Evolutionary conservation across 345 rosid genomes (phyloP).

Genomic region (Gossypium australe): DNA sequence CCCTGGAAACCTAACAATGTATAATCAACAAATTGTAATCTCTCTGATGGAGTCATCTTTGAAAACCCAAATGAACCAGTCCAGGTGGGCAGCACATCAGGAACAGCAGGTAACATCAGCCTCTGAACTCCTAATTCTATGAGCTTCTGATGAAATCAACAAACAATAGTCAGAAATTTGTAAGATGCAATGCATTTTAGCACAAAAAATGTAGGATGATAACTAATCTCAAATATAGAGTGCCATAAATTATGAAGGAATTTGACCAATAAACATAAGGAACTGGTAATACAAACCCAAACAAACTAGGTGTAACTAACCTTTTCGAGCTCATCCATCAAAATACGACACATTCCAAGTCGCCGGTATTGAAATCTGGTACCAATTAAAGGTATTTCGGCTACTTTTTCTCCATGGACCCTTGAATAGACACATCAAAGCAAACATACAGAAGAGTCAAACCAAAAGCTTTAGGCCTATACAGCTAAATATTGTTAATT

Average conservation of each 20-base stretch:
- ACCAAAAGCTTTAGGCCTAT: neutral
- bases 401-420: neutral
- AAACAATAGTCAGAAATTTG: neutral
- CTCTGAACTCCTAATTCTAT: conserved; percentile 60
- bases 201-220: neutral
- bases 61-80: conserved; percentile 71
- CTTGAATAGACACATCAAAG: conserved; percentile 5
- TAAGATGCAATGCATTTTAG: neutral
- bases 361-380: conserved; percentile 43
- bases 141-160: conserved; percentile 40
- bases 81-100: conserved; percentile 57
- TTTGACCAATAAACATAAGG: neutral
- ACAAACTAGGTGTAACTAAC: conserved; percentile 25
- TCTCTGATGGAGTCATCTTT: conserved; percentile 46
- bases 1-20: conserved; percentile 69
- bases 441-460: neutral
- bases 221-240: neutral
- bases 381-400: conserved; percentile 26
- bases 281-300: neutral
- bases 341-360: conserved; percentile 56
- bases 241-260: neutral
- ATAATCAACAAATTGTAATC: conserved; percentile 38
- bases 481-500: neutral
- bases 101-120: conserved; percentile 75
- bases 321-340: conserved; percentile 59